A percentile compares a stretch with the other conserved stretches of the same genome.
Conservation (phyloP, 805 yeast genomes). For the Saccharomycodes ludwigii region DNA sequence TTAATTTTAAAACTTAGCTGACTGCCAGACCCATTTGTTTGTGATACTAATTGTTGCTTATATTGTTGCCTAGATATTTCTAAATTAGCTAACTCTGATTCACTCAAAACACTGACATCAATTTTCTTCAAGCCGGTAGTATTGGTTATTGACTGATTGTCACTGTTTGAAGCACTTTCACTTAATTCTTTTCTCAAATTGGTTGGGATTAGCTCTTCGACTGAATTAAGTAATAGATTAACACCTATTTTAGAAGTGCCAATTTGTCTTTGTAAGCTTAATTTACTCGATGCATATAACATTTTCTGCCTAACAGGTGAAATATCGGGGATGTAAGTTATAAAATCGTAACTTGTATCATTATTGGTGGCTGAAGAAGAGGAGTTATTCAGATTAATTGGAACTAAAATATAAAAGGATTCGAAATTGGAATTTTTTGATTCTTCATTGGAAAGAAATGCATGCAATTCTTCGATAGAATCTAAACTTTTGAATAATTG, state of each 20-base stretch:
- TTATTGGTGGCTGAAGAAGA: slow-evolving; percentile 5
- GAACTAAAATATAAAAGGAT: slow-evolving; percentile 40
- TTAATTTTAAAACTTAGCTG: slow-evolving; percentile 16
- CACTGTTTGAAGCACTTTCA: slow-evolving; percentile 5
- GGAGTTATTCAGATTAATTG: slow-evolving; percentile 17
- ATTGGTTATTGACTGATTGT: too few species aligned
- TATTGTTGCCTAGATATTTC: slow-evolving; percentile 20
- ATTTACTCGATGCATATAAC: slow-evolving; percentile 88
- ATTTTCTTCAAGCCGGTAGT: neutral
- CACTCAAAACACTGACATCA: slow-evolving; percentile 13
- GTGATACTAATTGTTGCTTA: slow-evolving; percentile 18
- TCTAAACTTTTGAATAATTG: slow-evolving; percentile 8
- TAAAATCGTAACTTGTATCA: slow-evolving; percentile 36
- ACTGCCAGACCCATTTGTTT: slow-evolving; percentile 16
- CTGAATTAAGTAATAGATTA: slow-evolving; percentile 22
- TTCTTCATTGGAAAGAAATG: too few species aligned
- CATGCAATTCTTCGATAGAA: slow-evolving; percentile 32
- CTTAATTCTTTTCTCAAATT: slow-evolving; percentile 6
- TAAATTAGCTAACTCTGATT: slow-evolving; percentile 16
- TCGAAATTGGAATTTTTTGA: too few species aligned
- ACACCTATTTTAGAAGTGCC: slow-evolving; percentile 39
- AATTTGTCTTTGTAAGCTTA: slow-evolving; percentile 58
- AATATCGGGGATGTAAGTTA: slow-evolving; percentile 77
- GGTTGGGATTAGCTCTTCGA: slow-evolving; percentile 18
- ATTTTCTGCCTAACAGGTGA: slow-evolving; percentile 77